Base-by-base conservation (phyloP, 208 protist genomes). In the Leishmania aethiopica region DNA sequence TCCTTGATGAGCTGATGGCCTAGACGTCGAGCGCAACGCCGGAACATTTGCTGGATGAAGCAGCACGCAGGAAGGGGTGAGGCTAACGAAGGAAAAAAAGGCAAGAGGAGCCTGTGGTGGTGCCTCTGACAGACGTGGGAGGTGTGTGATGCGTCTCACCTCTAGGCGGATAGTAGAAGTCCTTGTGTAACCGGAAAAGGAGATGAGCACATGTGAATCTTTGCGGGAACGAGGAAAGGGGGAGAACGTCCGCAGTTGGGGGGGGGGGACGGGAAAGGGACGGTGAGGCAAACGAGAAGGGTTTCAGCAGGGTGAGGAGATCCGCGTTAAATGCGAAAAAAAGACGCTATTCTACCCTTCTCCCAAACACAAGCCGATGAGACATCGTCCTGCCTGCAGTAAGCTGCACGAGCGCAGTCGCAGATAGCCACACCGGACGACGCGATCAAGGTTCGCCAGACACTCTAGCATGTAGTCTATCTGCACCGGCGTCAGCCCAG, bases 1-100 rank as follows among this genome's bases (percentile, higher is more conserved):
- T 97, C 95, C 84, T 96, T 96, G 75, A 96, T 93, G 78, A 96
- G 89, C 86, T 97, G 95, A 83, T 94, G 91, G 47, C 90, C 92
- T 53, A 97, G 79, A 77, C 91, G 88, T 57, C 84, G 84, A 60
- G 71, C 82, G 66, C 84, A 93, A 53, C 80, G 78, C 79, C 90
- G 93, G 66, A 96, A 84, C 93, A 97, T 96, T 57, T 62, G 17
- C 47, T 74, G 40, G 70, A 74, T 35, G 70, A 45, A 69, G 45
- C 45, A 51, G 70, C 25, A 17, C 45, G 15, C 28, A 45, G 28
- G 70, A 74, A 53, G 28, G 28, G n/a, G 3, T 37, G 70, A 51
- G 45, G 28, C 13, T 25, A 45, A 53, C 22, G 5, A 22, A 37
- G 22, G 15, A 45, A 8, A 53, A 53, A 19, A 28, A 25, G 47